Evolutionary conservation across 2,329 filamentous ascomycete genomes (phyloP), one percentile per base, ranked within the genome.

Genomic region (Fusarium dlaminii): DNA sequence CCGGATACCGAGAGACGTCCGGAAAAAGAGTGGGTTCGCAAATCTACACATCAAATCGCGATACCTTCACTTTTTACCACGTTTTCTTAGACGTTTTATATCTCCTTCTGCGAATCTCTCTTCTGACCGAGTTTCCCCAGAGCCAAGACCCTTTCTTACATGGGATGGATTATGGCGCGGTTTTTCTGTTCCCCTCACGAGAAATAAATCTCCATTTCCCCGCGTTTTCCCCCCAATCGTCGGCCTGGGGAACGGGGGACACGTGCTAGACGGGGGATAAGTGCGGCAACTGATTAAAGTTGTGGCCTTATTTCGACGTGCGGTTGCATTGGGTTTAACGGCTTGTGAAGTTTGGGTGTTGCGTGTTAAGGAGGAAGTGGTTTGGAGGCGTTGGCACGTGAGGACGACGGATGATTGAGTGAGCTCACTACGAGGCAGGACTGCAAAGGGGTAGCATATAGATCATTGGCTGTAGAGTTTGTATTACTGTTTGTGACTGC

Each of bases 1-100:
- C 68, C 60, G 52, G 57, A 77, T 54, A 45, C 75, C 75, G 75
- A 77, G 72, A 77, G 75, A 77, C 69, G 66, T 74, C 75, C 75
- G 75, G 69, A 30, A 63, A 75, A 74, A 69, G 69, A 75, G 74
- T 68, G 75, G 71, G 42, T 45, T 73, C 66, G 46, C 55, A 45
- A 51, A 48, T 60, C 29, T 69, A 29, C 49, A 29, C 49, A 55
- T 14, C 36, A 43, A 29, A 69, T 56, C 64, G 59, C 32, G 68
- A 73, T 75, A 22, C 52, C 72, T 48, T 75, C 65, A 73, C 30
- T 61, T 74, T 66, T 74, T 75, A 70, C 72, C 43, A 24, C 54
- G n/a, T 75, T 8, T 27, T 30, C 9, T n/a, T 22, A 54, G 37
- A 43, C 64, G 72, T 74, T 74, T 74, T 74, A 63, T 73, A 45